Conservation (phyloP, 495 filamentous ascomycete species). For the Aspergillus steynii region DNA sequence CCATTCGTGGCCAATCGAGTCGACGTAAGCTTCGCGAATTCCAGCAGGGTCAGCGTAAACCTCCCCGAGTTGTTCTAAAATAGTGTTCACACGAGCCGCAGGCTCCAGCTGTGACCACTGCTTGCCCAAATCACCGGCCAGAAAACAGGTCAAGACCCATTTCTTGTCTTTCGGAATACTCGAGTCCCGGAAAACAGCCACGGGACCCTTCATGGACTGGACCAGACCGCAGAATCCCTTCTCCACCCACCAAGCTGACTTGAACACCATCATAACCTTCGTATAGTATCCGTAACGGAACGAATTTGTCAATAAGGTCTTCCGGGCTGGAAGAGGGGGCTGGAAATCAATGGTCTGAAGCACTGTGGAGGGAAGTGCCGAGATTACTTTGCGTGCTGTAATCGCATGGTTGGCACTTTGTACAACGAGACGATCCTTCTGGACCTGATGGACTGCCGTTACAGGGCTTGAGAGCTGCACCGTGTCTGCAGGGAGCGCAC, state of each 20-base stretch:
- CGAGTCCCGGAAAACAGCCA: constrained; percentile 41
- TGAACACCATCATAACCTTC: constrained; percentile 39
- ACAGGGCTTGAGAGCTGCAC: constrained; percentile 28
- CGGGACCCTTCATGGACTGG: constrained; percentile 35
- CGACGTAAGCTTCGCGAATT: constrained; percentile 4
- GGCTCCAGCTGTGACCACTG: constrained; percentile 26
- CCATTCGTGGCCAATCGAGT: constrained; percentile 31
- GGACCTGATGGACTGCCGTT: constrained; percentile 2
- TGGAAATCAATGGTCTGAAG: constrained; percentile 36
- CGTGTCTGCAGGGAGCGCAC: constrained; percentile 17
- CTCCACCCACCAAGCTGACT: constrained; percentile 40
- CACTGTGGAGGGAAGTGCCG: constrained; percentile 33
- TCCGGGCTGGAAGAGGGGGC: constrained; percentile 21
- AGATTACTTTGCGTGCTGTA: constrained; percentile 36
- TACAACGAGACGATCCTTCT: not conserved
- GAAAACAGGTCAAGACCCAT: constrained; percentile 43
- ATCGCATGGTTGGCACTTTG: constrained; percentile 14
- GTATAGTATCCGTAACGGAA: constrained; percentile 34
- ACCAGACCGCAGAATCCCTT: constrained; percentile 35
- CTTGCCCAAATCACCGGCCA: constrained; percentile 34
- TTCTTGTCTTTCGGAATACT: constrained; percentile 31
- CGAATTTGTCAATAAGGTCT: no score
- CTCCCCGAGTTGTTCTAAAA: constrained; percentile 8
- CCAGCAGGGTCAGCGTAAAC: constrained; percentile 6
- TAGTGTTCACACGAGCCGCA: not conserved